A percentile compares a stretch with the other conserved stretches of the same genome.
phyloP scores from a whole-genome alignment of 805 yeast genomes.

The Saturnispora besseyi region DNA sequence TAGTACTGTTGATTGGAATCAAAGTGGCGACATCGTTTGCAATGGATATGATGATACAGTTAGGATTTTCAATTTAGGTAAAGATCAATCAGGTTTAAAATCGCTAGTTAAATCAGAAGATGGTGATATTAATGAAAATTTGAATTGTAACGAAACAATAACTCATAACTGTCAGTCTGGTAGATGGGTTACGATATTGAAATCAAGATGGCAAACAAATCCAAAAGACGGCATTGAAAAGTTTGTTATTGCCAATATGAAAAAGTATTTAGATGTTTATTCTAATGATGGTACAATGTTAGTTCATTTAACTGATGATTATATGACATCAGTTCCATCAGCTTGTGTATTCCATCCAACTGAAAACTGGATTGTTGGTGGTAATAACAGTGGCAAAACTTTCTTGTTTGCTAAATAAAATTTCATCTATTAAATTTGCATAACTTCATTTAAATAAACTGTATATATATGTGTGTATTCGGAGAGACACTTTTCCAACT shows the following conservation, averaged over 20 bases:
- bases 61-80: conserved; percentile 50
- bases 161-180: conserved; percentile 95
- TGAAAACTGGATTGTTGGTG: conserved; percentile 87
- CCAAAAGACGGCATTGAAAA: conserved; percentile 70
- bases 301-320: conserved; percentile 53
- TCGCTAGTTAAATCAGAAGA: conserved; percentile 16
- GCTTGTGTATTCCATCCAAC: conserved; percentile 77
- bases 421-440: not conserved
- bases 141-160: conserved; percentile 55
- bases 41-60: conserved; percentile 90
- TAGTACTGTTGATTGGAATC: conserved; percentile 77
- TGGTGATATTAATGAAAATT: conserved; percentile 28
- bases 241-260: conserved; percentile 91
- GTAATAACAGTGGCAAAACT: conserved; percentile 87
- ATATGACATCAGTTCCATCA: conserved; percentile 88
- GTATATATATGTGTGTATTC: not conserved
- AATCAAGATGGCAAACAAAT: conserved; percentile 74
- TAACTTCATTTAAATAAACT: not conserved
- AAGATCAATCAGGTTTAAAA: conserved; percentile 19
- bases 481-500: not conserved
- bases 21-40: conserved; percentile 62
- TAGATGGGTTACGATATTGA: conserved; percentile 89
- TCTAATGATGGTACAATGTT: conserved; percentile 66
- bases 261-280: conserved; percentile 74
- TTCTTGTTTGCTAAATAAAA: conserved; percentile 39